Evolutionary conservation across 2,329 filamentous ascomycete species (phyloP).

Genomic region (Exserohilum rostratum): DNA sequence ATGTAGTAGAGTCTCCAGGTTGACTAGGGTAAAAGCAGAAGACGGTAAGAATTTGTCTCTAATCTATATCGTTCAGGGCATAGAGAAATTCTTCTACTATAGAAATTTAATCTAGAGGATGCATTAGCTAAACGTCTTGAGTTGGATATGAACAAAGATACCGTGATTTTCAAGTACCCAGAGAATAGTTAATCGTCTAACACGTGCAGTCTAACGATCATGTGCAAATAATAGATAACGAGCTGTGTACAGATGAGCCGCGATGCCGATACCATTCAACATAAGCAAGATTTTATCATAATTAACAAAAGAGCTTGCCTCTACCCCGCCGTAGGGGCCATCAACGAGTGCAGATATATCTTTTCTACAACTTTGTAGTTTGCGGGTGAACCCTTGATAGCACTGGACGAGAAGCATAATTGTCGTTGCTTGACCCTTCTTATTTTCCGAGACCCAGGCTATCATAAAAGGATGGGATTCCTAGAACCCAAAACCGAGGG

Average conservation of each 20-base stretch:
- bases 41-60: background rate
- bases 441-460: constrained; percentile 3
- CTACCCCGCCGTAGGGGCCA: constrained; percentile 1
- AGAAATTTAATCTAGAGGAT: background rate
- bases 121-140: too few species aligned
- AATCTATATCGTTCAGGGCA: background rate
- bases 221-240: constrained; percentile 9
- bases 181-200: constrained; percentile 10
- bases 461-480: constrained; percentile 16
- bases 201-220: constrained; percentile 9
- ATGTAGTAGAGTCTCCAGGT: too few species aligned
- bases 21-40: background rate
- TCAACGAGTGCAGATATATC: background rate
- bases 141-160: too few species aligned
- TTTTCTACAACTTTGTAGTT: background rate
- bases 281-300: constrained; percentile 18
- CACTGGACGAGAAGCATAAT: background rate
- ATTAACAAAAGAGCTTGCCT: background rate
- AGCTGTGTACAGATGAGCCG: constrained; percentile 8
- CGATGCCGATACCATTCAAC: constrained; percentile 11
- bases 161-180: constrained; percentile 10
- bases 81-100: background rate
- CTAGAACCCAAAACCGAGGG: constrained; percentile 5
- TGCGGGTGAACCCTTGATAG: background rate
- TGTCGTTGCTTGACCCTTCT: background rate